These are phyloP conservation scores for Sarocladiaceae sp. DNA, from an alignment of 2,329 filamentous ascomycete genomes.

Conservation along the genomic window DNA sequence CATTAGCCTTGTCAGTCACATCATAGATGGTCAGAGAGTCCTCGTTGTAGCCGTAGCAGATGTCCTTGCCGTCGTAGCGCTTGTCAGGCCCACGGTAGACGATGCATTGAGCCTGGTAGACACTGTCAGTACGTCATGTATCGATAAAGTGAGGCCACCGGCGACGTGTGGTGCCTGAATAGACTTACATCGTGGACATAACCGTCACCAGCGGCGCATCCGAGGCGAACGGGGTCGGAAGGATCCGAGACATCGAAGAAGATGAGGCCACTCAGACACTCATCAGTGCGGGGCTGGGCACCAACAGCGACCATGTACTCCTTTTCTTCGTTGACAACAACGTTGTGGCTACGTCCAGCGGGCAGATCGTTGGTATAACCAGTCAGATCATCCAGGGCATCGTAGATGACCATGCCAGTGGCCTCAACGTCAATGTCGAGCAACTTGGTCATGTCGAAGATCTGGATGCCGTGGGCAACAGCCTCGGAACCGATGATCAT, in stretches of 20 bases:
- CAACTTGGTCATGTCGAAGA: constrained; percentile 57
- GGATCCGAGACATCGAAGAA: constrained; percentile 40
- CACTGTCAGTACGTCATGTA: not conserved
- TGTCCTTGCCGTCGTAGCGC: constrained; percentile 39
- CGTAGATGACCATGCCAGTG: not conserved
- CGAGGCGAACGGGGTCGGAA: constrained; percentile 41
- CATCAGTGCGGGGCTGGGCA: constrained; percentile 31
- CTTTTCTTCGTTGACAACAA: constrained; percentile 34
- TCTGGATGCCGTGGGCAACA: constrained; percentile 50
- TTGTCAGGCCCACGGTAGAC: constrained; percentile 24
- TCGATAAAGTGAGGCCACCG: not conserved
- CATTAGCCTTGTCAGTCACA: constrained; percentile 33
- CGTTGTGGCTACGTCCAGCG: constrained; percentile 13
- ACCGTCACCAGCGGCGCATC: constrained; percentile 42
- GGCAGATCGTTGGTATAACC: constrained; percentile 18
- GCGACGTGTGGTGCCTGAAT: not conserved
- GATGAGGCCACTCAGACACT: constrained; percentile 20
- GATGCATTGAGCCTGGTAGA: constrained; percentile 21
- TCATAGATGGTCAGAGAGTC: constrained; percentile 48
- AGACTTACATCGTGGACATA: constrained; percentile 41
- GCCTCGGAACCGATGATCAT: constrained; percentile 33
- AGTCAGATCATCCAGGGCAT: not conserved
- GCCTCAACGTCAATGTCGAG: constrained; percentile 32
- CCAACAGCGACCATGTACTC: constrained; percentile 44
- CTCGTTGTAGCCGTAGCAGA: constrained; percentile 51